A percentile compares a stretch with the other conserved stretches of the same genome.
phyloP scores from a whole-genome alignment of 495 filamentous ascomycete species.

The Viridothelium virens region DNA sequence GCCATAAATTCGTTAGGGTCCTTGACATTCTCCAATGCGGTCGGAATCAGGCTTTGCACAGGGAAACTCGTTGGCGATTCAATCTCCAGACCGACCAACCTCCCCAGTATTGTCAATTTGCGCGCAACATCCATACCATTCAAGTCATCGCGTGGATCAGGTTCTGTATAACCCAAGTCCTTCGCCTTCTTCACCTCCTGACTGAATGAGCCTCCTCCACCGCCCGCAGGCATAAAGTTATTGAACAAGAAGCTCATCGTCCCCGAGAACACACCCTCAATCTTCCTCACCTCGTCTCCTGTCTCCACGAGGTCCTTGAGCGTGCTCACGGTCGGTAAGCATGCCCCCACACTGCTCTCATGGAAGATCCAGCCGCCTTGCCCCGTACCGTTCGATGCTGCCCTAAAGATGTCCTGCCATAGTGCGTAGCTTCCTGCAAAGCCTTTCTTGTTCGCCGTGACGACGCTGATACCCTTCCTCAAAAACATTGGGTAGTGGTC shows the following conservation, averaged over 20 bases:
- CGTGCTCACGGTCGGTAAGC: conserved; percentile 84
- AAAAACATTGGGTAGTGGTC: conserved; percentile 71
- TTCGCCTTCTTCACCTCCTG: conserved; percentile 83
- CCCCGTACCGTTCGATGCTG: conserved; percentile 39
- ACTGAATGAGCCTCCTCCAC: conserved; percentile 62
- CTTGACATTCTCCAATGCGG: conserved; percentile 62
- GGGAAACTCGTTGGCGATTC: conserved; percentile 76
- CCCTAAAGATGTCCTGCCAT: conserved; percentile 73
- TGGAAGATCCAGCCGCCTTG: conserved; percentile 76
- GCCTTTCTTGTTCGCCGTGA: conserved; percentile 96
- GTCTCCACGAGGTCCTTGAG: conserved; percentile 83
- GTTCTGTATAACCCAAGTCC: conserved; percentile 93
- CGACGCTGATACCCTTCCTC: conserved; percentile 70
- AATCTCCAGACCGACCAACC: conserved; percentile 69
- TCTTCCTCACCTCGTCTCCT: conserved; percentile 75
- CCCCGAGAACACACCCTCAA: conserved; percentile 94
- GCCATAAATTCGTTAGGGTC: conserved; percentile 77
- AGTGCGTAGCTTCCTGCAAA: conserved; percentile 69
- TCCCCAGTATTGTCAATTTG: conserved; percentile 91
- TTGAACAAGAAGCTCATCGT: conserved; percentile 98
- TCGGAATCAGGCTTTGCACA: conserved; percentile 82
- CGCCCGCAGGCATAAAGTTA: conserved; percentile 55
- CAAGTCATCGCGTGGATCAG: conserved; percentile 89
- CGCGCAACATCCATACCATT: conserved; percentile 94
- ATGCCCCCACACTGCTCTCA: conserved; percentile 86